A percentile compares a stretch with the other conserved stretches of the same genome.
Evolutionary conservation across 2,329 filamentous ascomycete genomes (phyloP).

Genomic region (Sarocladium strictum): DNA sequence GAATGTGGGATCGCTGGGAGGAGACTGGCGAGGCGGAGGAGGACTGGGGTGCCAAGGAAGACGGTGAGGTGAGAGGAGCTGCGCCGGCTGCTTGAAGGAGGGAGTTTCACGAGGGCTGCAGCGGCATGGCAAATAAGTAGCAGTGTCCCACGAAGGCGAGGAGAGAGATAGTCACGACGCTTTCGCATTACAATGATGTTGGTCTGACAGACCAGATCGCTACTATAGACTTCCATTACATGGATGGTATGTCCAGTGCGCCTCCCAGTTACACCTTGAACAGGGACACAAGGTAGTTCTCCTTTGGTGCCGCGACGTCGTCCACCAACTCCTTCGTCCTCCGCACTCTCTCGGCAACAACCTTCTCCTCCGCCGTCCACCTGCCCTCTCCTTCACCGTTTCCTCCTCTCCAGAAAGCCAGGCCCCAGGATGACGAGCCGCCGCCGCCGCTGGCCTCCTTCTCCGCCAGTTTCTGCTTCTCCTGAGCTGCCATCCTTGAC

Average conservation of each 20-base stretch:
- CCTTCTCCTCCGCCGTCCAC: slow-evolving; percentile 50
- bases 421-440: slow-evolving; percentile 16
- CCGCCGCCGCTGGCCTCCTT: slow-evolving; percentile 24
- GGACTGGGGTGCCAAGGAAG: slow-evolving; percentile 18
- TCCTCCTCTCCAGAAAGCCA: slow-evolving; percentile 28
- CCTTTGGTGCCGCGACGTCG: slow-evolving; percentile 32
- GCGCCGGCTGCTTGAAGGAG: neutral
- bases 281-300: slow-evolving; percentile 15
- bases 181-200: neutral
- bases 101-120: no score
- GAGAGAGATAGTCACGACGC: neutral
- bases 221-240: neutral
- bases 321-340: slow-evolving; percentile 48
- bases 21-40: slow-evolving; percentile 20
- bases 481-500: slow-evolving; percentile 50
- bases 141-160: neutral
- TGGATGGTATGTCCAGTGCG: no score
- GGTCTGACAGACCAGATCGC: neutral
- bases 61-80: neutral
- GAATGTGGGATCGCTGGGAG: slow-evolving; percentile 22
- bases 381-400: slow-evolving; percentile 33
- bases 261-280: neutral
- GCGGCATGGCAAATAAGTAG: no score
- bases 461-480: slow-evolving; percentile 23
- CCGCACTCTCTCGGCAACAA: slow-evolving; percentile 45